A percentile compares a stretch with the other conserved stretches of the same genome.
Conservation (phyloP, 768 basidiomycete species). For the Tulasnella sp. region DNA sequence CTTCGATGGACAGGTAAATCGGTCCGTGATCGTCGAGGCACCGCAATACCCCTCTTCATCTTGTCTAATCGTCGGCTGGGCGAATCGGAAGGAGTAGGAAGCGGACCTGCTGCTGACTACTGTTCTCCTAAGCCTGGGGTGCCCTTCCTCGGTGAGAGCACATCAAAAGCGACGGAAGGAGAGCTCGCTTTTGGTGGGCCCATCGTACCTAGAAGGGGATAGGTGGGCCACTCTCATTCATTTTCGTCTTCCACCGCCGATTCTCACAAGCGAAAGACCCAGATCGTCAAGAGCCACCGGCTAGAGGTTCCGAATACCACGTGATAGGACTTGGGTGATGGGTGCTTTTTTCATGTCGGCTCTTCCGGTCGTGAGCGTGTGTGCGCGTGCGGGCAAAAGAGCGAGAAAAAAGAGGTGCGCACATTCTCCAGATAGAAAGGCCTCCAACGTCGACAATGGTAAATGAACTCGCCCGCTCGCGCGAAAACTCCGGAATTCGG, state of each 20-base stretch:
- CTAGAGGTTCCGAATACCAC: background rate
- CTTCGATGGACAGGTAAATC: background rate
- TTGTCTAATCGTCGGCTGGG: background rate
- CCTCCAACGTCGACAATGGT: background rate
- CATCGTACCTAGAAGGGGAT: background rate
- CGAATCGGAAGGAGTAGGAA: background rate
- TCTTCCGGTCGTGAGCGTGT: background rate
- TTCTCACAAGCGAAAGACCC: background rate
- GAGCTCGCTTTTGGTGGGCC: background rate
- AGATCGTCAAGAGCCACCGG: constrained; percentile 2
- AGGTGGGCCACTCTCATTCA: background rate
- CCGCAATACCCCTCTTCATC: background rate
- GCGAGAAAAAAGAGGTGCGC: background rate
- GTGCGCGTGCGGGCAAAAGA: background rate
- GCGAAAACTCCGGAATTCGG: background rate
- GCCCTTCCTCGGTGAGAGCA: background rate
- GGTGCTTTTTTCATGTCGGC: background rate
- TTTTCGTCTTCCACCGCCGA: background rate
- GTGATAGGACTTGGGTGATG: background rate
- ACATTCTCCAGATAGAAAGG: constrained; percentile 1
- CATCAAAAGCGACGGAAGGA: background rate
- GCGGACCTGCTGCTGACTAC: background rate
- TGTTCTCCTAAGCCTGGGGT: background rate
- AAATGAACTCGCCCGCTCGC: background rate
- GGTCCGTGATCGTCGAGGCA: constrained; percentile 9